These are phyloP conservation scores for Albizia julibrissin DNA, from an alignment of 306 rosid species.

Conservation along the genomic window DNA sequence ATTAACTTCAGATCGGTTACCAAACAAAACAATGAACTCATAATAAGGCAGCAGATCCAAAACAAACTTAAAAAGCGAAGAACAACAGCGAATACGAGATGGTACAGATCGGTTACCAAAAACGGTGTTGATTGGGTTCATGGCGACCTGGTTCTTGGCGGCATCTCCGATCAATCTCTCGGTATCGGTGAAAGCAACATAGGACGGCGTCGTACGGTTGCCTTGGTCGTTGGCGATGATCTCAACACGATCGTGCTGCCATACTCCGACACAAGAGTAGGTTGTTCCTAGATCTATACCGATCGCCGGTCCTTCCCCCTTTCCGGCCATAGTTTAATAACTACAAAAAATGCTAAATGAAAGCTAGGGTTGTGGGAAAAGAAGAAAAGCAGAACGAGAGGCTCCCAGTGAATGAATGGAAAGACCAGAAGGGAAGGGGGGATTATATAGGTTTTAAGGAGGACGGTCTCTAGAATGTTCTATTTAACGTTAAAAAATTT, in stretches of 20 bases:
- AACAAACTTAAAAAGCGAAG: neutral
- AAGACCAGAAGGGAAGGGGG: no score
- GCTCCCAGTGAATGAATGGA: neutral
- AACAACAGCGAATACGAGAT: neutral
- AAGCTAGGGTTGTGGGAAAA: neutral
- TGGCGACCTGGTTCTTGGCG: slow-evolving; percentile 88
- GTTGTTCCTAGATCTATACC: slow-evolving; percentile 86
- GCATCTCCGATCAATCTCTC: slow-evolving; percentile 83
- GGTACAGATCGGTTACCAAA: slow-evolving; percentile 49
- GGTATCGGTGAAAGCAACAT: slow-evolving; percentile 71
- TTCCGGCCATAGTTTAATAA: slow-evolving; percentile 54
- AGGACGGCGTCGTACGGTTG: slow-evolving; percentile 77
- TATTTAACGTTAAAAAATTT: neutral
- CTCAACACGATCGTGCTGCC: slow-evolving; percentile 85
- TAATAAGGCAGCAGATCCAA: neutral
- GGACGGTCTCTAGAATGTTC: slow-evolving; percentile 54
- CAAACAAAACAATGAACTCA: neutral
- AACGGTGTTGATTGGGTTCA: slow-evolving; percentile 82
- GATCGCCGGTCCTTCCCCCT: slow-evolving; percentile 82
- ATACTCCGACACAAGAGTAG: slow-evolving; percentile 81
- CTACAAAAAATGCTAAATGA: neutral
- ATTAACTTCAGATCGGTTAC: neutral
- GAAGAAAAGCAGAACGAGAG: neutral
- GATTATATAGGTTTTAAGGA: slow-evolving; percentile 22
- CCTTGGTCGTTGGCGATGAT: slow-evolving; percentile 89